Conservation (phyloP, 805 yeast species). For the Cyberlindnera sargentensis region DNA sequence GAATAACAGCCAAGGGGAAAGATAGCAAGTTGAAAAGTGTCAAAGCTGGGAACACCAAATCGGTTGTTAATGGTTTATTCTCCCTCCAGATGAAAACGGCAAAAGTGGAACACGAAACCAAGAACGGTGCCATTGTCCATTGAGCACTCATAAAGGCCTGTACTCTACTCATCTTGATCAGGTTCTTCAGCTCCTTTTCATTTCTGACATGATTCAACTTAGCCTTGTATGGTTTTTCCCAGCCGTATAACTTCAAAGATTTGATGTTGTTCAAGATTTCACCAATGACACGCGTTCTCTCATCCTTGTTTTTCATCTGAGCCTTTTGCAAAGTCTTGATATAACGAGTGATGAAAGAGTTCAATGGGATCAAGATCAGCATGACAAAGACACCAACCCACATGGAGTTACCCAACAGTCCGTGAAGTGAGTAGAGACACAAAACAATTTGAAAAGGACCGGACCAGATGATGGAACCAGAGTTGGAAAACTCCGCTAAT, state of each 20-base stretch:
- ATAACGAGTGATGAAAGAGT: slow-evolving; percentile 57
- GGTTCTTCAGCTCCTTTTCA: slow-evolving; percentile 72
- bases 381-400: slow-evolving; percentile 90
- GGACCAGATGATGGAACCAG: slow-evolving; percentile 79
- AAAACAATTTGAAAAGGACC: slow-evolving; percentile 84
- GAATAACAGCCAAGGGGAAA: slow-evolving; percentile 90
- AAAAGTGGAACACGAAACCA: slow-evolving; percentile 87
- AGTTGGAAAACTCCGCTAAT: slow-evolving; percentile 74
- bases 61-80: slow-evolving; percentile 69
- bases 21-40: slow-evolving; percentile 80
- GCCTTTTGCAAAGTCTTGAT: slow-evolving; percentile 70
- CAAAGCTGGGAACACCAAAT: slow-evolving; percentile 86
- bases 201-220: slow-evolving; percentile 80
- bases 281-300: slow-evolving; percentile 80
- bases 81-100: slow-evolving; percentile 63
- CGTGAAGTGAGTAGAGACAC: slow-evolving; percentile 68
- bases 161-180: slow-evolving; percentile 66
- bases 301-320: slow-evolving; percentile 89
- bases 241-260: slow-evolving; percentile 87
- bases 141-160: slow-evolving; percentile 66
- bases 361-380: slow-evolving; percentile 72
- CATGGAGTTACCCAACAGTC: slow-evolving; percentile 80
- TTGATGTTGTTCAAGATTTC: slow-evolving; percentile 89
- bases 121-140: slow-evolving; percentile 81
- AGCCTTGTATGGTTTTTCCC: slow-evolving; percentile 84